phyloP scores from a whole-genome alignment of 768 basidiomycete species.

The Auricularia sp. region DNA sequence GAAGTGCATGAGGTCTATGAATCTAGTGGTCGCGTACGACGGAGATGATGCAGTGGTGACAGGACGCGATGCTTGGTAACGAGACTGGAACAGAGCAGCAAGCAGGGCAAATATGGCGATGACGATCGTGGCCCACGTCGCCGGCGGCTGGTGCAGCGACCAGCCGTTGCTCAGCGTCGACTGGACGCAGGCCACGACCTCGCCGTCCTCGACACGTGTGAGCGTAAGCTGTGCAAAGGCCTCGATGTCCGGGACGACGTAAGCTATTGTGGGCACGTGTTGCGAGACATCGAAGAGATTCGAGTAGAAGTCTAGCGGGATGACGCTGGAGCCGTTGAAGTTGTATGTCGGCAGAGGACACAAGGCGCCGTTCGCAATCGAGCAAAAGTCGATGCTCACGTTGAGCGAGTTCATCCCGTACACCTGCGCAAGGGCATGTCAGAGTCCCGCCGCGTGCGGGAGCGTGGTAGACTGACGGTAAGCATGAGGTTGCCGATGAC shows the following conservation, averaged over 20 bases:
- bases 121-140: slow-evolving; percentile 67
- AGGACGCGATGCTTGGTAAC: slow-evolving; percentile 29
- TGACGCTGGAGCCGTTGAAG: slow-evolving; percentile 37
- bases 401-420: slow-evolving; percentile 81
- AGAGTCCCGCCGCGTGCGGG: neutral
- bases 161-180: slow-evolving; percentile 87
- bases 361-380: slow-evolving; percentile 61
- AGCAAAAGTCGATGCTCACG: slow-evolving; percentile 78
- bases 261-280: slow-evolving; percentile 70
- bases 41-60: slow-evolving; percentile 34
- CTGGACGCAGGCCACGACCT: slow-evolving; percentile 81
- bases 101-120: slow-evolving; percentile 45
- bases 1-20: slow-evolving; percentile 72
- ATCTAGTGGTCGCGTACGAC: slow-evolving; percentile 57
- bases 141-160: slow-evolving; percentile 63
- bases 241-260: slow-evolving; percentile 82
- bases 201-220: slow-evolving; percentile 53
- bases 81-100: slow-evolving; percentile 26
- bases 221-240: slow-evolving; percentile 76
- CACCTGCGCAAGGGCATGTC: slow-evolving; percentile 14
- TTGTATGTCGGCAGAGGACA: slow-evolving; percentile 31
- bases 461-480: slow-evolving; percentile 29
- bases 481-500: slow-evolving; percentile 74
- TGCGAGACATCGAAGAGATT: slow-evolving; percentile 41
- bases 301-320: slow-evolving; percentile 30